Conservation (phyloP, 768 basidiomycete species). For the Postia placenta region DNA sequence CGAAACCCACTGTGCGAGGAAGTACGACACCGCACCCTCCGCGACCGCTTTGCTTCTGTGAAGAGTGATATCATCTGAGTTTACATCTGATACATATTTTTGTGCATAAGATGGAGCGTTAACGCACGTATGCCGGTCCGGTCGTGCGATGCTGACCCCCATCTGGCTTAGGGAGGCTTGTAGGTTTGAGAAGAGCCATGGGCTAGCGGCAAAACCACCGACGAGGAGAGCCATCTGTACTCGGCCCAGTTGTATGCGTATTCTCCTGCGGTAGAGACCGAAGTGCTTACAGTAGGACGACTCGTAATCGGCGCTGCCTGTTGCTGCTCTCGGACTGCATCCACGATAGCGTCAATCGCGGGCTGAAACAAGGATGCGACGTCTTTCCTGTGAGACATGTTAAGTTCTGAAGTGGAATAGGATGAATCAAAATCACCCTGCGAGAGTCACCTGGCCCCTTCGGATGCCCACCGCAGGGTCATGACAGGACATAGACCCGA, state of each 20-base stretch:
- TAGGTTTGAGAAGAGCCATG: slow-evolving; percentile 47
- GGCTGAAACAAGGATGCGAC: slow-evolving; percentile 37
- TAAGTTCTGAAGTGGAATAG: too few relatives aligned
- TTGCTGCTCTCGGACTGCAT: slow-evolving; percentile 8
- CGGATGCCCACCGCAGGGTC: slow-evolving; percentile 31
- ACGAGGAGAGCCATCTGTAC: slow-evolving; percentile 74
- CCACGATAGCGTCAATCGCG: slow-evolving; percentile 32
- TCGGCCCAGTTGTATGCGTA: background rate
- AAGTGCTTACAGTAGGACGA: background rate
- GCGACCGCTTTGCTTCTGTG: slow-evolving; percentile 48
- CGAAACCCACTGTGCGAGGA: slow-evolving; percentile 42
- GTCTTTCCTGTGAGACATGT: slow-evolving; percentile 18
- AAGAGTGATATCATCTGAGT: too few relatives aligned
- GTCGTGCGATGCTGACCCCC: slow-evolving; percentile 57
- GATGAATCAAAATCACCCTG: slow-evolving; percentile 24
- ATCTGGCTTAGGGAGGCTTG: slow-evolving; percentile 51
- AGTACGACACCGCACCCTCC: slow-evolving; percentile 40
- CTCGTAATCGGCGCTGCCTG: background rate
- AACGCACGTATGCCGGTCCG: slow-evolving; percentile 67
- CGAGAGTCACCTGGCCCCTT: slow-evolving; percentile 32
- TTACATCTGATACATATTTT: background rate
- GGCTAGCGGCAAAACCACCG: slow-evolving; percentile 58
- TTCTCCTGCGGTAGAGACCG: too few relatives aligned
- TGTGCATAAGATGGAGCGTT: background rate
- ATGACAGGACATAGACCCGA: slow-evolving; percentile 33